Percentiles rank a stretch among this genome's conserved stretches.
Conservation (phyloP, 192 early-diverging fungal species). For the Rhizophlyctis rosea region DNA sequence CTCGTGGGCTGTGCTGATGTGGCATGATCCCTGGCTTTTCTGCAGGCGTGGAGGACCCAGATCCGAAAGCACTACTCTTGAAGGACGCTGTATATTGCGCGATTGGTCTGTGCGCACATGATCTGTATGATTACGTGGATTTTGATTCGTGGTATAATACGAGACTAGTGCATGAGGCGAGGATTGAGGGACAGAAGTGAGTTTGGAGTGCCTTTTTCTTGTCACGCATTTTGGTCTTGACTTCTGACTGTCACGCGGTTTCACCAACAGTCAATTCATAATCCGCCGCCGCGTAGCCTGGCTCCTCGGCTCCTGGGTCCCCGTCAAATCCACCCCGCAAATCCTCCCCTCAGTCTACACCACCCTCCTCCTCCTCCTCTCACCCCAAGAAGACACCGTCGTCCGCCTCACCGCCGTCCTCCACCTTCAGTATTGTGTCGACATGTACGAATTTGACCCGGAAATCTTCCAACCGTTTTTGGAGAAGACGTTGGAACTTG, state of each 20-base stretch:
- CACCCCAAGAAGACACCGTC: constrained; percentile 69
- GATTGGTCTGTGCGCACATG: constrained; percentile 75
- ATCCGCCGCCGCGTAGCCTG: constrained; percentile 70
- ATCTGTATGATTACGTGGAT: constrained; percentile 75
- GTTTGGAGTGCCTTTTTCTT: constrained; percentile 8
- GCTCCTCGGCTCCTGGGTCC: constrained; percentile 84
- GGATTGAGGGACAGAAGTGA: constrained; percentile 49
- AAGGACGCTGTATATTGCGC: constrained; percentile 79
- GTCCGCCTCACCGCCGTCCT: constrained; percentile 76
- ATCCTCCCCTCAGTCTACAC: constrained; percentile 67
- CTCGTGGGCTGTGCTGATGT: too few species aligned
- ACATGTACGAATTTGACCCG: constrained; percentile 87
- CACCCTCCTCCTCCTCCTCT: constrained; percentile 66
- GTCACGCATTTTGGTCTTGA: not conserved
- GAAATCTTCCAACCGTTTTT: constrained; percentile 65
- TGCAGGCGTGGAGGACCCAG: too few species aligned
- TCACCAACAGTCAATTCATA: not conserved
- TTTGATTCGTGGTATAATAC: constrained; percentile 73
- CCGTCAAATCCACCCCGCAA: constrained; percentile 66
- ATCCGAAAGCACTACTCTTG: constrained; percentile 53
- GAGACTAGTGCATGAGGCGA: constrained; percentile 51
- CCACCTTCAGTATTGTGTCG: constrained; percentile 64
- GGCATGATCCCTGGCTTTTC: too few species aligned
- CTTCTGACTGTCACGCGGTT: not conserved
- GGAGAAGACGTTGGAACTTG: constrained; percentile 50